Evolutionary conservation across 73 alveolate species (phyloP).

Genomic region (Paramecium sonneborni): DNA sequence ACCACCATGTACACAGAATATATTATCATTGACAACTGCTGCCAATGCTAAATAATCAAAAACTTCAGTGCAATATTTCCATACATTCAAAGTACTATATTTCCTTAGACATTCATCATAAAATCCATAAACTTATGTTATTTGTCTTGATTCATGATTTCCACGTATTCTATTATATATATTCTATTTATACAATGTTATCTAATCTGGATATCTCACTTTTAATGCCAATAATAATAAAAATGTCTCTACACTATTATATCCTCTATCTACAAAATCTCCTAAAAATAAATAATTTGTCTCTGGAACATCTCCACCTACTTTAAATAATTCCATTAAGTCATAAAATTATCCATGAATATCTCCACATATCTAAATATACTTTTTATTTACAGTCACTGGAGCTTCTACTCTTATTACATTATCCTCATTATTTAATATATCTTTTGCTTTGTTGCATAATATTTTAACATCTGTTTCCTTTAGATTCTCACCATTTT

Average conservation of each 20-base stretch:
- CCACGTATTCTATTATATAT: constrained; percentile 74
- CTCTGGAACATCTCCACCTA: constrained; percentile 94
- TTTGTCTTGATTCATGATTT: constrained; percentile 84
- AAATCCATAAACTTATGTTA: constrained; percentile 89
- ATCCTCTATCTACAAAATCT: constrained; percentile 95
- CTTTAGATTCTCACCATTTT: constrained; percentile 75
- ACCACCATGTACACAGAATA: constrained; percentile 97
- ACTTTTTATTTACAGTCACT: constrained; percentile 80
- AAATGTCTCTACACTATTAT: constrained; percentile 90
- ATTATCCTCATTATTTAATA: constrained; percentile 76
- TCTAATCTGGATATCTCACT: constrained; percentile 62
- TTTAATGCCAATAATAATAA: constrained; percentile 87
- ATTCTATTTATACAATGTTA: not conserved
- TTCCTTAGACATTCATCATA: constrained; percentile 96
- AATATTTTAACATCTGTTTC: constrained; percentile 83
- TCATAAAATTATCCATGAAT: constrained; percentile 89
- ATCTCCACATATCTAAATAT: constrained; percentile 80
- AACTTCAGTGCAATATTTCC: constrained; percentile 99
- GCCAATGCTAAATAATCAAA: constrained; percentile 98
- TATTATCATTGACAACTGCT: constrained; percentile 90
- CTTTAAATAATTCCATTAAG: constrained; percentile 86
- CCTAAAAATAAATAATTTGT: constrained; percentile 95
- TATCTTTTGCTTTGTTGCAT: constrained; percentile 91
- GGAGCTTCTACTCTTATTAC: constrained; percentile 75
- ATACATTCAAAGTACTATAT: constrained; percentile 95